Conservation (phyloP, 1,284 basidiomycete species). For the Pyrrhoderma noxium region DNA sequence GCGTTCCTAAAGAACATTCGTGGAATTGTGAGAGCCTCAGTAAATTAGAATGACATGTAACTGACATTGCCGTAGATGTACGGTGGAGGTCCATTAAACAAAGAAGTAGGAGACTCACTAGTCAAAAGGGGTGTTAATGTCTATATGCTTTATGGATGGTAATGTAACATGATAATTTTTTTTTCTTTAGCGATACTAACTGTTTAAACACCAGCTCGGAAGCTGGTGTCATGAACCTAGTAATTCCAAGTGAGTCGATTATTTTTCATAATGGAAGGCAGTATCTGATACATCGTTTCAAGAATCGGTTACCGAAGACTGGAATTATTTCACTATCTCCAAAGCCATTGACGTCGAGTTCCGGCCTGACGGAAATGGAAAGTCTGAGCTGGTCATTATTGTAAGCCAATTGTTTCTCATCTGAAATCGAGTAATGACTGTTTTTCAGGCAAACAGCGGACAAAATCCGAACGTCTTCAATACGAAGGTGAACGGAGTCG, state of each 20-base stretch:
- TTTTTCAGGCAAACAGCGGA: constrained; percentile 15
- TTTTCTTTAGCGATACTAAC: too few species aligned
- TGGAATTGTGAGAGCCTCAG: constrained; percentile 4
- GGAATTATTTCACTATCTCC: constrained; percentile 25
- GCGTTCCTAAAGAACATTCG: not conserved
- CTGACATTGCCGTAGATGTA: constrained; percentile 21
- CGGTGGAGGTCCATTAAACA: constrained; percentile 26
- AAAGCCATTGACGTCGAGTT: constrained; percentile 5
- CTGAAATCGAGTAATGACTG: constrained; percentile 14
- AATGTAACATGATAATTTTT: too few species aligned
- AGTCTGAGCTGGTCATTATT: constrained; percentile 20
- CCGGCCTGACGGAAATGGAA: constrained; percentile 17
- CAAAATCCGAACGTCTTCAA: constrained; percentile 18
- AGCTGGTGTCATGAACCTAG: constrained; percentile 16
- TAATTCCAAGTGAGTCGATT: constrained; percentile 20
- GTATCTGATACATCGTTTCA: not conserved
- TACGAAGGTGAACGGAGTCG: constrained; percentile 20
- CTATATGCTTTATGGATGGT: constrained; percentile 24
- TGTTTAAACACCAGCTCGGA: constrained; percentile 19
- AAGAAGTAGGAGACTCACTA: constrained; percentile 25
- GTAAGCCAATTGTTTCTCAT: constrained; percentile 6
- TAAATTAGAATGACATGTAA: constrained; percentile 13
- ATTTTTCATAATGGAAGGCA: not conserved
- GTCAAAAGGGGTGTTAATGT: constrained; percentile 22
- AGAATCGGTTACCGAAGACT: constrained; percentile 20